Evolutionary conservation across 1,284 basidiomycete genomes (phyloP), one percentile per base, ranked within the genome.

Genomic region (Abortiporus biennis): DNA sequence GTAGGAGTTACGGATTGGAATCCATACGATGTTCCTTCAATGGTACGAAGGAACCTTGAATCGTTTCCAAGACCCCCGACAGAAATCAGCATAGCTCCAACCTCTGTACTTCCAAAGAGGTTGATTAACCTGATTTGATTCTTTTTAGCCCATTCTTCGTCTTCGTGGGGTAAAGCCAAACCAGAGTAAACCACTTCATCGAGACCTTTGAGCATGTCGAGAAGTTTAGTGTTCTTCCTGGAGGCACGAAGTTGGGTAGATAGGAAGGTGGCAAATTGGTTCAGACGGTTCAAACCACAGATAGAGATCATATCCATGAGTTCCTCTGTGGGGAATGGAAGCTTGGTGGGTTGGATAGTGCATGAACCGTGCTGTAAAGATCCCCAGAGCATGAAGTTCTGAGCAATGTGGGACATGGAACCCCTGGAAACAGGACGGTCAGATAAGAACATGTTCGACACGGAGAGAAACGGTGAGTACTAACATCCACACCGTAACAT

Each of bases 51-150:
- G 54, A 65, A 46, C 34, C 64, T 71, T 42, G 70, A 70, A 31
- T 63, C 49, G 34, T 23, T 36, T 31, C 44, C 47, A 50, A 36
- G 47, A 31, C 34, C 48, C 36, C 35, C 44, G 36, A 45, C 48
- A 13, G 80, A 77, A 24, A 78, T 54, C 46, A 85, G 66, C 69
- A 80, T 80, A 2, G 73, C 76, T 36, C 80, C 79, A 47, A 76
- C 73, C 63, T 86, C 84, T 3, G 82, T 85, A 59, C 74, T 83
- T 17, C 83, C 82, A 54, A 84, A 85, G 23, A 81, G 68, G 57
- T 84, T 84, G 74, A 66, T 68, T 43, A 85, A 53, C 50, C 67
- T 76, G 48, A 85, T 70, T 31, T 72, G 71, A 46, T 76, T 73
- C 44, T 63, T 64, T 50, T 70, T 67, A 20, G 76, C 79, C 68